Conservation (phyloP, 2,329 filamentous ascomycete genomes). For the Trichoderma oligosporum region DNA sequence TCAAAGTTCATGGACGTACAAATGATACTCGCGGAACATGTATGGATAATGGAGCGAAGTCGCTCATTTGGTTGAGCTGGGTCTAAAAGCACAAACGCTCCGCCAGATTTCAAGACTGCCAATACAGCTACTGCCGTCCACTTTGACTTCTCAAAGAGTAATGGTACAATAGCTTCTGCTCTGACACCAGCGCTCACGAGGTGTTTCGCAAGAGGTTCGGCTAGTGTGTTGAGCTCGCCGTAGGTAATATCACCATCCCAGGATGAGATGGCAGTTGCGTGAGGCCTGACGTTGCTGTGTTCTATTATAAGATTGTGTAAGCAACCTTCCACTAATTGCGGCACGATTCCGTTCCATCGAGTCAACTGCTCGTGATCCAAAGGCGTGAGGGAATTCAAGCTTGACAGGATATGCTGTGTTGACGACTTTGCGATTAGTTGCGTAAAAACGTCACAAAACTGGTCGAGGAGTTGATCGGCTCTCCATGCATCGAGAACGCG, state of each 20-base stretch:
- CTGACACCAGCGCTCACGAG: slow-evolving; percentile 11
- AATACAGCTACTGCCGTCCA: slow-evolving; percentile 24
- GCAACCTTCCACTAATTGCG: slow-evolving; percentile 24
- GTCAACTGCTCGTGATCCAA: slow-evolving; percentile 20
- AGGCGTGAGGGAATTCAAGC: too few species aligned
- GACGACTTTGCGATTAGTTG: too few species aligned
- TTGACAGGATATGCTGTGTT: too few species aligned
- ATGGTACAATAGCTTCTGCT: slow-evolving; percentile 24
- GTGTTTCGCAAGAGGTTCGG: slow-evolving; percentile 19
- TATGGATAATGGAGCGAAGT: neutral
- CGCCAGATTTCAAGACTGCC: slow-evolving; percentile 16
- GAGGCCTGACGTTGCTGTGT: slow-evolving; percentile 31
- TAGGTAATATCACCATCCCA: slow-evolving; percentile 46
- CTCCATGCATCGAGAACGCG: too few species aligned
- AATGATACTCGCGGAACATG: neutral
- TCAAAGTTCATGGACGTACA: too few species aligned
- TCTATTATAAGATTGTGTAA: slow-evolving; percentile 42
- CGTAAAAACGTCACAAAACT: too few species aligned
- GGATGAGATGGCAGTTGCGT: slow-evolving; percentile 38
- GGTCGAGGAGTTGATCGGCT: too few species aligned
- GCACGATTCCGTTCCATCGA: slow-evolving; percentile 29
- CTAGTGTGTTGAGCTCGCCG: slow-evolving; percentile 30
- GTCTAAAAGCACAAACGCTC: slow-evolving; percentile 23
- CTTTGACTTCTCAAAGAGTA: slow-evolving; percentile 37
- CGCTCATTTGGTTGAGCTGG: slow-evolving; percentile 3